Base-by-base conservation (phyloP, 257 asterid genomes). In the Hygrophila difformis region DNA sequence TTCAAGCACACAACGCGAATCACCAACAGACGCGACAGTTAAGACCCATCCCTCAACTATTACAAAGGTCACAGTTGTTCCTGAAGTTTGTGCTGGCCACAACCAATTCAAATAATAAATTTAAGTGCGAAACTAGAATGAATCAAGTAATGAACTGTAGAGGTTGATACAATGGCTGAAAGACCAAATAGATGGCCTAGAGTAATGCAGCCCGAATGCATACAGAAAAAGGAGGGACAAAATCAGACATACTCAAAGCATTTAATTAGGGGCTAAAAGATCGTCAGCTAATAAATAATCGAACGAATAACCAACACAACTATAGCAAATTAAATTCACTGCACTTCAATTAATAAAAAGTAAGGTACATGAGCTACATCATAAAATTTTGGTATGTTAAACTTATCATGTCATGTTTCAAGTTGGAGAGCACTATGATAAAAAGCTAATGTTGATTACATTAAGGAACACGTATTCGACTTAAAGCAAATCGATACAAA, bases 1-100 rank as follows among this genome's bases (percentile, higher is more conserved):
- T 74, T 83, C 94, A 39, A 83, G 84, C 14, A 79, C 48, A 34
- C 76, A 71, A 33, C 84, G 80, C 55, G 94, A 83, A 72, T 83
- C 94, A 20, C 94, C 94, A 51, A 83, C 92, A 20, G 94, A 84
- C 44, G 93, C 93, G 51, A 78, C 95, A 18, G 93, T 84, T 40
- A 76, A 63, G 52, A 75, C 70, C 95, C 95, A 84, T 47, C 95
- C 95, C 49, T 84, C 93, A 24, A 78, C 71, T 63, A 84, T 81
- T 33, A 76, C 93, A 65, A 81, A 78, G 6, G 93, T 84, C 43
- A 65, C 95, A 6, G 95, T 84, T 47, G 95, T 81, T 57, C 95
- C 95, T 12, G 95, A 84, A 23, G 80, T 78, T 78, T 76, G 73
- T 14, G 82, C 95, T 84, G 81, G 39, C 14, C 53, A 53, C 18